Percentiles rank a stretch among this genome's conserved stretches.
Conservation (phyloP, 441 rosid genomes). For the Viola pubescens region DNA sequence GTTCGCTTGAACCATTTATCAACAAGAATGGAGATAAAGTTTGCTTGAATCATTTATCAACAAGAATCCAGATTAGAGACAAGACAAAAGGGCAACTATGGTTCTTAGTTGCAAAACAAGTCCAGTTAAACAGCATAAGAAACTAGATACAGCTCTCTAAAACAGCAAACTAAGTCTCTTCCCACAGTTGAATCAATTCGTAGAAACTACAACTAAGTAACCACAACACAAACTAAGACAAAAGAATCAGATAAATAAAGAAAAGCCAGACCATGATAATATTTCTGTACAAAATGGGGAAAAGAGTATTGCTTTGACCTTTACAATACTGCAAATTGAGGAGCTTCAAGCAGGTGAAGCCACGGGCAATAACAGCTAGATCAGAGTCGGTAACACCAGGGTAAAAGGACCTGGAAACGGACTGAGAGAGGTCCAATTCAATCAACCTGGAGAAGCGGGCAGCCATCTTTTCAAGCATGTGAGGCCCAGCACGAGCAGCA, state of each 20-base stretch:
- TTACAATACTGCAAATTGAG: constrained; percentile 67
- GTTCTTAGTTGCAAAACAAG: no score
- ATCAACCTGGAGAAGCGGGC: constrained; percentile 60
- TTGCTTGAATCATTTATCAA: background rate
- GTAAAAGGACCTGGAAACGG: constrained; percentile 72
- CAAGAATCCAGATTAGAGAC: background rate
- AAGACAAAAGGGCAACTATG: no score
- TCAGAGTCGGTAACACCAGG: constrained; percentile 92
- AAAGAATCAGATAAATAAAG: background rate
- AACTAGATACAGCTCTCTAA: background rate
- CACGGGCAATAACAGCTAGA: constrained; percentile 61
- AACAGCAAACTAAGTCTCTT: background rate
- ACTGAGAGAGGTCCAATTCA: constrained; percentile 88
- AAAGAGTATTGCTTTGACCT: constrained; percentile 32
- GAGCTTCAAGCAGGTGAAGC: constrained; percentile 52
- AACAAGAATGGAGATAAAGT: background rate
- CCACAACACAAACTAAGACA: background rate
- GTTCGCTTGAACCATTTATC: background rate
- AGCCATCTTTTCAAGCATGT: constrained; percentile 74
- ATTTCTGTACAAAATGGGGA: background rate
- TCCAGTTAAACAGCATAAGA: no score
- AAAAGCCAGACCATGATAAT: background rate
- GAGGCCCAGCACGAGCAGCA: constrained; percentile 83
- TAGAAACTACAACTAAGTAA: background rate
- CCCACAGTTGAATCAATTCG: background rate